Percentiles rank a stretch among this genome's conserved stretches.
Conservation (phyloP, 257 asterid genomes). For the Perilla frutescens region DNA sequence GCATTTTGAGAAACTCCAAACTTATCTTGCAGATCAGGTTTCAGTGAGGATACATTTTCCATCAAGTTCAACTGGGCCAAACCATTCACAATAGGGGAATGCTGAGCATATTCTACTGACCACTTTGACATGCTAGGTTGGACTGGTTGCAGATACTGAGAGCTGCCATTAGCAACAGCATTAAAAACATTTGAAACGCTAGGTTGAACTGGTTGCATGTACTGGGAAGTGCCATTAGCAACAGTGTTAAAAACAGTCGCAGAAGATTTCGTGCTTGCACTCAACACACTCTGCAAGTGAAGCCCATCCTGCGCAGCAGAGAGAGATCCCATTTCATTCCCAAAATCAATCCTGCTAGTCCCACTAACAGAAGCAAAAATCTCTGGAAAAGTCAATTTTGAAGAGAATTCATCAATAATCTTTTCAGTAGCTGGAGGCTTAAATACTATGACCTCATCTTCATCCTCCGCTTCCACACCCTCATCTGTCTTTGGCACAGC, state of each 20-base stretch:
- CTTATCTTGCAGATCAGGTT: conserved; percentile 54
- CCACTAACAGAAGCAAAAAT: conserved; percentile 42
- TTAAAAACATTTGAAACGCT: conserved; percentile 11
- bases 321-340: conserved; percentile 43
- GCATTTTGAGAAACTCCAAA: conserved; percentile 57
- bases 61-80: conserved; percentile 56
- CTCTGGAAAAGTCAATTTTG: conserved; percentile 42
- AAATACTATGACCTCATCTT: conserved; percentile 91
- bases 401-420: conserved; percentile 50
- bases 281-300: conserved; percentile 46
- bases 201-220: conserved; percentile 44
- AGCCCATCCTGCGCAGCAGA: conserved; percentile 53
- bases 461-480: conserved; percentile 66
- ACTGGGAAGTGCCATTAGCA: conserved; percentile 49
- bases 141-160: conserved; percentile 56
- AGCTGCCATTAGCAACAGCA: conserved; percentile 37
- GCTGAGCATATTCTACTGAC: conserved; percentile 59
- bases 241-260: conserved; percentile 27
- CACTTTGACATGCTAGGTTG: conserved; percentile 55
- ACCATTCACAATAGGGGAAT: conserved; percentile 52
- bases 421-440: conserved; percentile 76
- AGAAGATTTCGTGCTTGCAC: conserved; percentile 45
- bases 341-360: conserved; percentile 42
- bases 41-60: conserved; percentile 57
- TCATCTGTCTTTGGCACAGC: conserved; percentile 45